A percentile compares a stretch with the other conserved stretches of the same genome.
Evolutionary conservation across 2,329 filamentous ascomycete species (phyloP).

Genomic region (Furcasterigmium sp.): DNA sequence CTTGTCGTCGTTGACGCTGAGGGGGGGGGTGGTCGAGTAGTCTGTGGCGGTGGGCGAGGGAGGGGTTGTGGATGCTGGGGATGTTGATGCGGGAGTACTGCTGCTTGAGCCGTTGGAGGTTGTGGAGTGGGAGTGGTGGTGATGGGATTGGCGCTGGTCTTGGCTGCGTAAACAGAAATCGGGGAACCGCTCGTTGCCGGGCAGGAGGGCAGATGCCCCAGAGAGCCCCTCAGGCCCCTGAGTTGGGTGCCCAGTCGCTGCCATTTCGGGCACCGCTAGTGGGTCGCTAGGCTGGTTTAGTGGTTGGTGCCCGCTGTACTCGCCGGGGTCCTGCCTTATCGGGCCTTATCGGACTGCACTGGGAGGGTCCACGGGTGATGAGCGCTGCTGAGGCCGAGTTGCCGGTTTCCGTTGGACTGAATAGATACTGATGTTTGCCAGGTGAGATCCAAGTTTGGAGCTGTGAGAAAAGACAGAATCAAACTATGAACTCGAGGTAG

Average conservation of each 20-base stretch:
- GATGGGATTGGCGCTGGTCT: conserved; percentile 9
- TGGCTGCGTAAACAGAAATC: conserved; percentile 37
- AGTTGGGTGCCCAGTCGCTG: conserved; percentile 6
- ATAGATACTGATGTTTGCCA: too few species aligned
- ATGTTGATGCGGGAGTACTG: conserved; percentile 13
- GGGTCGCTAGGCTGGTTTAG: conserved; percentile 9
- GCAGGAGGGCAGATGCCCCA: conserved; percentile 18
- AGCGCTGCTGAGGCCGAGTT: background rate
- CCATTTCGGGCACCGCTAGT: conserved; percentile 11
- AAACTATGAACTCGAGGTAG: too few species aligned
- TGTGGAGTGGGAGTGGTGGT: conserved; percentile 6
- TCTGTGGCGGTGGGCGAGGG: conserved; percentile 18
- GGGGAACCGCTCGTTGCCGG: conserved; percentile 33
- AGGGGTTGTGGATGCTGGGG: conserved; percentile 19
- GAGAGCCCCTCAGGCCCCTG: too few species aligned
- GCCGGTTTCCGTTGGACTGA: background rate
- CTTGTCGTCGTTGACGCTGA: conserved; percentile 4
- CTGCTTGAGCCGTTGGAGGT: conserved; percentile 10
- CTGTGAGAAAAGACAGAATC: background rate
- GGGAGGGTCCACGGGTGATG: background rate
- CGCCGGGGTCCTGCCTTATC: conserved; percentile 8
- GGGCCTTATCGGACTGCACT: conserved; percentile 2
- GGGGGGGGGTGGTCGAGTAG: conserved; percentile 12
- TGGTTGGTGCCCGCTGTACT: conserved; percentile 8
- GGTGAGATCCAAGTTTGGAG: background rate